These are phyloP conservation scores for Amylocarpus encephaloides DNA, from an alignment of 2,329 filamentous ascomycete species.

Conservation along the genomic window DNA sequence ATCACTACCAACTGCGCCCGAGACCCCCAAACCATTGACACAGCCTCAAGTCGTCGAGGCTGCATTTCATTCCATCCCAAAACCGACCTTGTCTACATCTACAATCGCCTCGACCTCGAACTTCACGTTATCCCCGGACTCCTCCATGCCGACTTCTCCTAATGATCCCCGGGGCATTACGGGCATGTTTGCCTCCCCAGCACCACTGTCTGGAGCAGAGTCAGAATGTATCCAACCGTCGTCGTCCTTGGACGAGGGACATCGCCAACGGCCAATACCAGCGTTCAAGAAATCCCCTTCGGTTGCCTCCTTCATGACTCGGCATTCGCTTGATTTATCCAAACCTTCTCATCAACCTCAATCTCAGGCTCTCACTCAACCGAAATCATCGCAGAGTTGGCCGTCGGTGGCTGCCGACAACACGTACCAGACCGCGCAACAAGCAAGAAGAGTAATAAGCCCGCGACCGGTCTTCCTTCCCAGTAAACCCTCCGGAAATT, in stretches of 20 bases:
- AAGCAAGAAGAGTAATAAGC: neutral
- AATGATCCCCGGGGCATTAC: no score
- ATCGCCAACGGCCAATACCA: neutral
- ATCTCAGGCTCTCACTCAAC: neutral
- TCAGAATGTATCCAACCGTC: neutral
- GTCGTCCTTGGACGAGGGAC: neutral
- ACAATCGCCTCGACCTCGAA: neutral
- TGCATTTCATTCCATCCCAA: neutral
- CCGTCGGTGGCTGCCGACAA: neutral
- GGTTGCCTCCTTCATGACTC: neutral
- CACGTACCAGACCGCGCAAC: neutral
- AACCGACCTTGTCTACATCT: neutral
- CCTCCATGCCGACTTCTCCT: no score
- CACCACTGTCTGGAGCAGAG: no score
- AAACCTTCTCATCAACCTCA: neutral
- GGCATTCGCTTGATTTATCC: neutral
- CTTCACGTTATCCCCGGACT: no score
- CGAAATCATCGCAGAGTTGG: neutral
- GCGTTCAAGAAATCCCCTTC: neutral
- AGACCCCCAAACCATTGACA: neutral
- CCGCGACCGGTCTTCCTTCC: neutral
- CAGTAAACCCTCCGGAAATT: neutral
- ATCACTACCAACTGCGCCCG: neutral
- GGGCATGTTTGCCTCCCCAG: no score
- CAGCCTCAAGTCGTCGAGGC: neutral